These are phyloP conservation scores for Abortiporus biennis DNA, from an alignment of 1,284 basidiomycete species.

Conservation along the genomic window DNA sequence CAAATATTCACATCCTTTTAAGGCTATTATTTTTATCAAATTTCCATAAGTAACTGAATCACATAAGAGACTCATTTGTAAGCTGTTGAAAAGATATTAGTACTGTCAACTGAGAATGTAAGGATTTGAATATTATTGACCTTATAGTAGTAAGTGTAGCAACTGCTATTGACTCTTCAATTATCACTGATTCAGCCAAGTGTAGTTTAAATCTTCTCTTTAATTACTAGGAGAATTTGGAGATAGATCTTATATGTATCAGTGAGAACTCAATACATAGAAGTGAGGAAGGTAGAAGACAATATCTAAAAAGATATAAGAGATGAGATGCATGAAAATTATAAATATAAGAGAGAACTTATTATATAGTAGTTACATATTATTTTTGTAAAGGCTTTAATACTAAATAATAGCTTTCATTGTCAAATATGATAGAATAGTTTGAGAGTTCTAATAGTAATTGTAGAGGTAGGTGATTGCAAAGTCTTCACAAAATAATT, in stretches of 20 bases:
- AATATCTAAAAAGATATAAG: neutral
- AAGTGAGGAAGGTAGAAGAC: neutral
- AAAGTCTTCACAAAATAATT: neutral
- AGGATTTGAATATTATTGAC: constrained; percentile 3
- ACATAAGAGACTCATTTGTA: constrained; percentile 17
- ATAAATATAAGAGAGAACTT: constrained; percentile 5
- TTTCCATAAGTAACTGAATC: constrained; percentile 14
- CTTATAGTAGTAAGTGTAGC: constrained; percentile 21
- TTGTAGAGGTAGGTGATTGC: constrained; percentile 10
- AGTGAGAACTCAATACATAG: neutral
- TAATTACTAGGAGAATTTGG: constrained; percentile 11
- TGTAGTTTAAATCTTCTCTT: neutral
- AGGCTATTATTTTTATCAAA: constrained; percentile 30
- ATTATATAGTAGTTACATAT: constrained; percentile 26
- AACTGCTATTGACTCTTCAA: constrained; percentile 16
- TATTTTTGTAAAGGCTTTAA: constrained; percentile 25
- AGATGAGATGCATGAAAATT: neutral
- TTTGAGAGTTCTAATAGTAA: constrained; percentile 25
- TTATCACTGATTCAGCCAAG: constrained; percentile 15
- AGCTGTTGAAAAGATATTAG: constrained; percentile 6
- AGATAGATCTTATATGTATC: constrained; percentile 24
- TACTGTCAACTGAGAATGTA: neutral
- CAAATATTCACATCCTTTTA: constrained; percentile 16
- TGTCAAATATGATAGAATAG: constrained; percentile 17
- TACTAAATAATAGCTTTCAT: constrained; percentile 20